Evolutionary conservation across 441 rosid species (phyloP).

Genomic region (Caryocar brasiliense): DNA sequence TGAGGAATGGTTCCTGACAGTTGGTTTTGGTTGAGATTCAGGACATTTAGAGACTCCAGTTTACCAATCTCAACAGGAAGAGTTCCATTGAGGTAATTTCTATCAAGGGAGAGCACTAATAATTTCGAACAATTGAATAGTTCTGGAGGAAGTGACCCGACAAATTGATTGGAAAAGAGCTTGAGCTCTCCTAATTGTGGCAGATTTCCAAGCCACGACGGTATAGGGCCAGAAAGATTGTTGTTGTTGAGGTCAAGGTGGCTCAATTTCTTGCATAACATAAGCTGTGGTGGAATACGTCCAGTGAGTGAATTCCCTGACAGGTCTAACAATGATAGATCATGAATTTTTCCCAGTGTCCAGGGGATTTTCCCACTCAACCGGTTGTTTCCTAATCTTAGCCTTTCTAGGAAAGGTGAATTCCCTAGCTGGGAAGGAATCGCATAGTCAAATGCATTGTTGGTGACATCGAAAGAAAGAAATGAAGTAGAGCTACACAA

Average conservation of each 20-base stretch:
- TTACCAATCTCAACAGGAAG: conserved; percentile 48
- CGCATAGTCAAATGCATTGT: conserved; percentile 46
- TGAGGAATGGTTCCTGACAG: conserved; percentile 57
- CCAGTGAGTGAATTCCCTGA: conserved; percentile 66
- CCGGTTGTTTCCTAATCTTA: conserved; percentile 60
- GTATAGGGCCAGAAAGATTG: conserved; percentile 51
- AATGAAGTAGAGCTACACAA: conserved; percentile 50
- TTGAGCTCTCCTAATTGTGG: conserved; percentile 58
- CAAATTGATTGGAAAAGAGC: conserved; percentile 55
- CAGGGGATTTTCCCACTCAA: conserved; percentile 59
- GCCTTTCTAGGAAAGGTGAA: conserved; percentile 62
- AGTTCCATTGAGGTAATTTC: conserved; percentile 47
- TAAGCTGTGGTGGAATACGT: conserved; percentile 48
- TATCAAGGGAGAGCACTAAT: conserved; percentile 52
- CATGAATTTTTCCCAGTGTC: conserved; percentile 60
- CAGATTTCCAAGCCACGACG: conserved; percentile 59
- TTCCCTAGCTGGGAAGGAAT: conserved; percentile 60
- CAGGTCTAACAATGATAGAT: conserved; percentile 49
- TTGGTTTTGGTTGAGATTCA: conserved; percentile 41
- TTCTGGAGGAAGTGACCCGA: conserved; percentile 46
- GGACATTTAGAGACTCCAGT: conserved; percentile 47
- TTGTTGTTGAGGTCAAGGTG: conserved; percentile 71
- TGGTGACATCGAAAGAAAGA: conserved; percentile 74
- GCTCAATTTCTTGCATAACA: conserved; percentile 54
- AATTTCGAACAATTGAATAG: conserved; percentile 58